phyloP scores from a whole-genome alignment of 1,284 basidiomycete species.

The Leucoagaricus sp. region DNA sequence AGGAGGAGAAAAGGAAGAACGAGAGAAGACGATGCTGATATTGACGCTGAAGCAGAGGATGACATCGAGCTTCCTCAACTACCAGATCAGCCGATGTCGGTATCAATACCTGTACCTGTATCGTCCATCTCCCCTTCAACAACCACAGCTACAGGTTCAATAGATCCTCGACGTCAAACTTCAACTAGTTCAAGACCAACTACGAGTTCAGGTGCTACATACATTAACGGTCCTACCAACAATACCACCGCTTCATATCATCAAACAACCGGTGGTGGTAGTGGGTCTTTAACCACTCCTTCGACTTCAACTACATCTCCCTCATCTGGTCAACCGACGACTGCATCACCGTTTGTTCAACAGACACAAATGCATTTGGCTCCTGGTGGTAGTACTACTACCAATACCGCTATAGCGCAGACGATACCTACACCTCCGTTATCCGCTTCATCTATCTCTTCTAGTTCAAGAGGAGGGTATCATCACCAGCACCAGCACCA shows the following conservation, averaged over 20 bases:
- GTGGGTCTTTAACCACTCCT: no score
- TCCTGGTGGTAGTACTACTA: no score
- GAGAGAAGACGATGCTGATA: neutral
- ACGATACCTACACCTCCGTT: neutral
- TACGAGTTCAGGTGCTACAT: neutral
- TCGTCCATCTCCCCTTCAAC: neutral
- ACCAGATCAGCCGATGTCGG: neutral
- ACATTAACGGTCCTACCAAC: neutral
- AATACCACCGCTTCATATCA: no score
- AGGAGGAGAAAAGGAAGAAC: conserved; percentile 3
- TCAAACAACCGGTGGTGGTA: no score
- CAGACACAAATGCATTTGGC: no score
- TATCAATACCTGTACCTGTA: neutral
- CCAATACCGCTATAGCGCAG: no score
- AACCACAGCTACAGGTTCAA: no score
- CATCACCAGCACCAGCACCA: neutral
- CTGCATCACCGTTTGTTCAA: no score
- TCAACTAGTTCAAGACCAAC: neutral
- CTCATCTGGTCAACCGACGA: no score
- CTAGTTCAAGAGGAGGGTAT: neutral
- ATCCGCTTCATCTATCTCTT: neutral
- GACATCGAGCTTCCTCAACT: neutral
- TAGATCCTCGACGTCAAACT: neutral
- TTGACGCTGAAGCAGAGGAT: conserved; percentile 10
- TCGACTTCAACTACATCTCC: no score